A percentile compares a stretch with the other conserved stretches of the same genome.
These are phyloP conservation scores for Elaeis guineensis DNA, from an alignment of 176 grass and related monocot genomes.

Conservation along the genomic window DNA sequence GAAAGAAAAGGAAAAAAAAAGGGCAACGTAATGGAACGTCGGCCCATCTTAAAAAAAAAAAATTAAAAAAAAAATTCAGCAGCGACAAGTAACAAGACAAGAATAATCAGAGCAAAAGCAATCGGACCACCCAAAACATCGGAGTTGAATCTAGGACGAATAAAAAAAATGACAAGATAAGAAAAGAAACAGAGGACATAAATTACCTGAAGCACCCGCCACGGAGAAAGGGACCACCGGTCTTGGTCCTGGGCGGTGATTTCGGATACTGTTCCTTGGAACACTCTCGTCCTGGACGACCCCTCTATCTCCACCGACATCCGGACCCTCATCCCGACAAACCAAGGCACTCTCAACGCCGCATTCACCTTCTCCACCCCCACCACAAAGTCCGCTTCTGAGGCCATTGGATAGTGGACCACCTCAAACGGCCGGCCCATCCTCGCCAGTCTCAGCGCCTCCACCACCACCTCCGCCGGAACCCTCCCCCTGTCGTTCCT, in stretches of 20 bases:
- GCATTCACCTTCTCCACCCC: background rate
- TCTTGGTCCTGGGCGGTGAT: background rate
- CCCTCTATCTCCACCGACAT: too few relatives aligned
- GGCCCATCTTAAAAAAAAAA: too few relatives aligned
- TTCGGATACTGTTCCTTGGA: background rate
- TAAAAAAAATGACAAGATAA: background rate
- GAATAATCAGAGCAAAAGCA: too few relatives aligned
- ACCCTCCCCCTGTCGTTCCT: background rate
- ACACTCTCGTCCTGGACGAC: background rate
- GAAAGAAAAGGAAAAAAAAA: too few relatives aligned
- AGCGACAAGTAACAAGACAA: too few relatives aligned
- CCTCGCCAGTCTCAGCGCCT: background rate
- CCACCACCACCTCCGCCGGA: background rate
- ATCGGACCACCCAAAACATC: too few relatives aligned
- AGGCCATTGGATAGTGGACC: background rate
- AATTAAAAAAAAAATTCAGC: too few relatives aligned
- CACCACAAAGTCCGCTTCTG: background rate
- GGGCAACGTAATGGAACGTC: too few relatives aligned
- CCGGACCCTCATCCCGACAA: background rate
- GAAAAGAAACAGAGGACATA: background rate
- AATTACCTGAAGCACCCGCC: conserved; percentile 4
- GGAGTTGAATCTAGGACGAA: background rate
- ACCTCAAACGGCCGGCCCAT: background rate
- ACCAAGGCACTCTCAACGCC: background rate
- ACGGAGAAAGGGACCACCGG: background rate